Base-by-base conservation (phyloP, 805 yeast species). In the Metschnikowia lachancei region DNA sequence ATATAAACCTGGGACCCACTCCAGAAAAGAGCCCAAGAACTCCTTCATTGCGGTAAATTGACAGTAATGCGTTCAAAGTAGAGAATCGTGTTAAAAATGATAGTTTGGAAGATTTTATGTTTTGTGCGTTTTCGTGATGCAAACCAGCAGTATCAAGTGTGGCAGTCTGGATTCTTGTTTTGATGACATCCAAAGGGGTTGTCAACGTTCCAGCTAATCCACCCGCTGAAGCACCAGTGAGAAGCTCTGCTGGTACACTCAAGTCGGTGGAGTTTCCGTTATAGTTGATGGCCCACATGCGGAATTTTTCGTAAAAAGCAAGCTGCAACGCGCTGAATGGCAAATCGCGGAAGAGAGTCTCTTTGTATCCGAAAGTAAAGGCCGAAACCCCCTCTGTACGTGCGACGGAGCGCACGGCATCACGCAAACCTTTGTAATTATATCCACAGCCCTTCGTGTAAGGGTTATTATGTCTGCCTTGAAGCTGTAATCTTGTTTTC, bases 271-370 rank as follows among this genome's bases (percentile, higher is more conserved):
- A 29, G 11, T 52, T 43, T 10, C 50, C 49, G 44, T 71, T 59
- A 47, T 65, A 71, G 18, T 52, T 45, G 7, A 71, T 82, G 1
- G 92, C 89, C 57, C 69, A 65, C 51, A 77, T 75, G 58, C 95
- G 74, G 55, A 85, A 84, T 60, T 81, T 79, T 65, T 94, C 99
- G 66, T 94, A 94, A 58, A 94, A 92, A 39, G 98, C 96, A 70
- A 94, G 85, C 63, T 94, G 99, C 43, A 94, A 74, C 1, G 97
- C 98, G 55, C 96, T 86, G 66, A 94, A 94, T 6, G 99, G 99
- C 55, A 94, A 69, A 61, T 94, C 99, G 53, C 99, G 78, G 17
- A 85, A 80, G 50, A 94, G 69, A 0, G 99, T 94, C 22, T 97
- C 98, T 64, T 87, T 90, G 68, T 92, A 94, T 0, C 99, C 99